Base-by-base conservation (phyloP, 1,284 basidiomycete species). In the Inonotus obliquus region DNA sequence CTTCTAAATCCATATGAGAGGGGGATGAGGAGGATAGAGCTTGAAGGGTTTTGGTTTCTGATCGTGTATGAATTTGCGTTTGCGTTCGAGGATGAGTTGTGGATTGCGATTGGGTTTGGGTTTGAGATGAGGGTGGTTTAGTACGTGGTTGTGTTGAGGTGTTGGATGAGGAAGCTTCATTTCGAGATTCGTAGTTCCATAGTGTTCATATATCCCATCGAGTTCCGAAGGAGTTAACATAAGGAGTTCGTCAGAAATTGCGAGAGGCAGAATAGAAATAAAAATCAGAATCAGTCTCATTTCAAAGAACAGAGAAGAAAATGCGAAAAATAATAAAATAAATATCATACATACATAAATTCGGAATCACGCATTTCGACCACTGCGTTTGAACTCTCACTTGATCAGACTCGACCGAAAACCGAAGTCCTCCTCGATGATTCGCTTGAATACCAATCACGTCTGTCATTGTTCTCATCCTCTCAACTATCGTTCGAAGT, bases 321-420 rank as follows among this genome's bases (percentile, higher is more conserved):
- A 19, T 11, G 19, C 6, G 45, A 9, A 47, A 47, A 23, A 9
- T 17, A 57, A 54, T 17, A 5, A n/a, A n/a, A n/a, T n/a, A n/a
- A n/a, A n/a, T n/a, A n/a, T n/a, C 38, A 21, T 7, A 75, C 83
- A 55, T 64, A 89, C 91, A 72, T 72, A 82, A 84, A 44, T 77
- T 78, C 0, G 92, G 91, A 65, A 90, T 89, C 1, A 78, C 76
- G 57, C 91, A 85, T 10, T 85, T 81, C n/a, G 77, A 78, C 93
- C 93, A 96, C 54, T 84, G 83, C 0, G 91, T 91, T 65, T 92
- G 85, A n/a, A 93, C 81, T 63, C 83, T 84, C 25, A 90, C 86
- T 32, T 76, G 80, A 55, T 89, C 85, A 0, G 88, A 91, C 57
- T 79, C 79, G 21, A 92, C 87, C 4, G 84, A 81, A 11, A 96